These are phyloP conservation scores for Scutellaria baicalensis DNA, from an alignment of 257 asterid genomes.

Conservation along the genomic window DNA sequence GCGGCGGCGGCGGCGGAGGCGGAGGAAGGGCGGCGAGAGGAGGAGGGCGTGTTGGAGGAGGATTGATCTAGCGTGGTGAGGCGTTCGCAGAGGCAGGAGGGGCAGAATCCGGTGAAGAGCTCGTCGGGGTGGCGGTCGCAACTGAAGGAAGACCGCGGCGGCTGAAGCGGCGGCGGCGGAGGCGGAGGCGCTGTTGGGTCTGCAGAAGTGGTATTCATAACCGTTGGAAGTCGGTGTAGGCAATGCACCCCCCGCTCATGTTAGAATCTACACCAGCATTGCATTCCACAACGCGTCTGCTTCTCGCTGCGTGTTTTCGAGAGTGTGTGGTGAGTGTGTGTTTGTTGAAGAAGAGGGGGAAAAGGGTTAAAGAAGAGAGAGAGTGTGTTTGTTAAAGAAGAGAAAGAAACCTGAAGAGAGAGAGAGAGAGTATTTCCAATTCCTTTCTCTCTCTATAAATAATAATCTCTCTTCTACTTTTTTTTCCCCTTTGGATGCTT, in stretches of 20 bases:
- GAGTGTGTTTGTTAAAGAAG: neutral
- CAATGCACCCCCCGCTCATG: constrained; percentile 42
- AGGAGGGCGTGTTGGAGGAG: constrained; percentile 51
- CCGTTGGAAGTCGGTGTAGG: constrained; percentile 27
- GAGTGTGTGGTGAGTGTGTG: constrained; percentile 4
- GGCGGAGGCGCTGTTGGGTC: constrained; percentile 85
- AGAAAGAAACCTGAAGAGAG: neutral
- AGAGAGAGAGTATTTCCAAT: neutral
- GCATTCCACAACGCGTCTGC: neutral
- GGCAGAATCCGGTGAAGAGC: constrained; percentile 79
- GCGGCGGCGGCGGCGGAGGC: constrained; percentile 61
- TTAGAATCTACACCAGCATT: constrained; percentile 14
- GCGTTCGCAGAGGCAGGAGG: constrained; percentile 88
- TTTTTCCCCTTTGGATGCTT: neutral
- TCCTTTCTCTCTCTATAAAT: constrained; percentile 14
- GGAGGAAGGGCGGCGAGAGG: constrained; percentile 75
- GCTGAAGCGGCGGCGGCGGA: constrained; percentile 62
- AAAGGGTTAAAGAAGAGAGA: neutral
- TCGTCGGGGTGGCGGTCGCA: constrained; percentile 84
- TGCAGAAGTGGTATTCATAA: constrained; percentile 70
- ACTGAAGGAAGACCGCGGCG: constrained; percentile 81
- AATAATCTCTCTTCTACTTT: constrained; percentile 5
- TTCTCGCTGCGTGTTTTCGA: neutral
- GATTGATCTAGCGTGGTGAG: constrained; percentile 66
- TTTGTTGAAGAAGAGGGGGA: neutral